A percentile compares a stretch with the other conserved stretches of the same genome.
phyloP scores from a whole-genome alignment of 768 basidiomycete species.

The Tulasnella calospora region DNA sequence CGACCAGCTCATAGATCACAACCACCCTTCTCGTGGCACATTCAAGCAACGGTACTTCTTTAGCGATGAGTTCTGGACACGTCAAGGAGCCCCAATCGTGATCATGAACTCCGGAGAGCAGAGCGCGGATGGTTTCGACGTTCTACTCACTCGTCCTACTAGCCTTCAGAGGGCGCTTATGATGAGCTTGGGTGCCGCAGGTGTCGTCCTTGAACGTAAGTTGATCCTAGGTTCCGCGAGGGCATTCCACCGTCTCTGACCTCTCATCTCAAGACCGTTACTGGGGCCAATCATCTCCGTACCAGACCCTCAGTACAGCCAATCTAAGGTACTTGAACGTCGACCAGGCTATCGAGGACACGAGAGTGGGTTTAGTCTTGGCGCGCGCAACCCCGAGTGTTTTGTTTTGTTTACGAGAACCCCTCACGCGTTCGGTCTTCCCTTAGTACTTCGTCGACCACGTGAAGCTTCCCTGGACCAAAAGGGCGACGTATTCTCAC shows the following conservation, averaged over 20 bases:
- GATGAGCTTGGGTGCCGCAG: slow-evolving; percentile 18
- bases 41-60: slow-evolving; percentile 29
- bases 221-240: not conserved
- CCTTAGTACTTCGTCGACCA: slow-evolving; percentile 22
- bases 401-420: not conserved
- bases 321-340: slow-evolving; percentile 17
- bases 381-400: not conserved
- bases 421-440: not conserved
- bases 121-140: not conserved
- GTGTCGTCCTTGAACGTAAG: slow-evolving; percentile 25
- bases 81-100: slow-evolving; percentile 23
- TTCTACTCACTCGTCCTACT: not conserved
- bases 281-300: slow-evolving; percentile 21
- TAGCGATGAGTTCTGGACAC: not conserved
- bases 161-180: not conserved
- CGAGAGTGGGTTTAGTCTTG: not conserved
- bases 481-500: not conserved
- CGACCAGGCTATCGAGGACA: slow-evolving; percentile 13
- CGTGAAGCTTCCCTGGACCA: slow-evolving; percentile 18
- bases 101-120: slow-evolving; percentile 24
- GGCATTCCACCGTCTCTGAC: not conserved
- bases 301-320: not conserved
- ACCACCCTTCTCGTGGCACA: slow-evolving; percentile 25
- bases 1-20: slow-evolving; percentile 28
- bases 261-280: slow-evolving; percentile 17